phyloP scores from a whole-genome alignment of 2,329 filamentous ascomycete species.

The Trichoderma atroviride region DNA sequence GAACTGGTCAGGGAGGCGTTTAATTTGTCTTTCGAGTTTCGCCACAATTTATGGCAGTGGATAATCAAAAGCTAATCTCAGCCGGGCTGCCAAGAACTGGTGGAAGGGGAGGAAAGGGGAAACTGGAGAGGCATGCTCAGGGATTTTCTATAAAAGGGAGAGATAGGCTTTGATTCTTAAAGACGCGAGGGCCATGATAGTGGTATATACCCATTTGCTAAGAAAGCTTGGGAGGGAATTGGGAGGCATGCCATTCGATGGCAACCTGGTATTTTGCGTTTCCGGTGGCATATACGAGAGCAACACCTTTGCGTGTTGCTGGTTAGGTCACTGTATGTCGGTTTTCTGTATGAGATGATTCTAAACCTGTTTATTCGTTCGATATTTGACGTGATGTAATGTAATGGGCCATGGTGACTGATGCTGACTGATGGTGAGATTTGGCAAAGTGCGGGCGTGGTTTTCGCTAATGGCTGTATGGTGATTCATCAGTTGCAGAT shows the following conservation, averaged over 20 bases:
- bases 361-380: not conserved
- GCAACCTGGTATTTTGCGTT: slow-evolving; percentile 15
- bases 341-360: slow-evolving; percentile 10
- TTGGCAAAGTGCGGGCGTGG: not conserved
- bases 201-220: slow-evolving; percentile 41
- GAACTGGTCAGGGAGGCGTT: slow-evolving; percentile 20
- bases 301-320: not conserved
- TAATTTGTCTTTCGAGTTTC: slow-evolving; percentile 12
- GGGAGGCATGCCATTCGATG: slow-evolving; percentile 11
- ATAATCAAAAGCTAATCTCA: slow-evolving; percentile 25
- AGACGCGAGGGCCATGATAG: slow-evolving; percentile 20
- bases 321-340: not conserved
- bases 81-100: slow-evolving; percentile 12
- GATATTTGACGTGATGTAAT: not conserved
- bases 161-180: slow-evolving; percentile 13
- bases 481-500: not conserved
- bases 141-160: slow-evolving; percentile 15
- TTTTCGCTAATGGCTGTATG: not conserved
- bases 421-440: not conserved
- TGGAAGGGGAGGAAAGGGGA: not conserved
- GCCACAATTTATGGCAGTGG: slow-evolving; percentile 3
- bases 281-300: not conserved
- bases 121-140: not conserved
- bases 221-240: slow-evolving; percentile 18
- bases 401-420: not conserved